These are phyloP conservation scores for Stachybotrys chlorohalonatus DNA, from an alignment of 2,329 filamentous ascomycete genomes.

Conservation along the genomic window DNA sequence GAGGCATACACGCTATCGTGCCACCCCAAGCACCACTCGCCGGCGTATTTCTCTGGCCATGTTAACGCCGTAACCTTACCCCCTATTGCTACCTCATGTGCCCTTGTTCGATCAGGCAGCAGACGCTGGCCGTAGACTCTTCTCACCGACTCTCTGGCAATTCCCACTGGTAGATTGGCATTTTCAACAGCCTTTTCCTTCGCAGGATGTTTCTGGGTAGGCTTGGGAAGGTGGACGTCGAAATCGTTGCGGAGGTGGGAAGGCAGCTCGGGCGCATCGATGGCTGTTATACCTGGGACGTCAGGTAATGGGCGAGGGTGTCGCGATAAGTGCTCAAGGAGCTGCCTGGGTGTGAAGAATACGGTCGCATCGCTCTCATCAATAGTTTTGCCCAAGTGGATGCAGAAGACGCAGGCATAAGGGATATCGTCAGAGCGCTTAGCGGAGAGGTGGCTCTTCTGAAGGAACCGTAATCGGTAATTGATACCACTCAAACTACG, in stretches of 20 bases:
- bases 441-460: constrained; percentile 44
- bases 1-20: constrained; percentile 43
- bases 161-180: constrained; percentile 31
- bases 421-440: constrained; percentile 41
- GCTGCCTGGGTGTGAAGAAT: constrained; percentile 42
- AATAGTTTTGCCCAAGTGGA: constrained; percentile 36
- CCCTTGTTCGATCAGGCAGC: constrained; percentile 33
- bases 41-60: constrained; percentile 41
- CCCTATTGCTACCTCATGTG: constrained; percentile 37
- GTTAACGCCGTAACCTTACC: constrained; percentile 40
- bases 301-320: constrained; percentile 44
- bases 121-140: constrained; percentile 36
- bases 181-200: constrained; percentile 30
- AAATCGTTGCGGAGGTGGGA: constrained; percentile 36
- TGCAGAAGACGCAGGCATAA: constrained; percentile 47
- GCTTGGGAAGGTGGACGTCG: constrained; percentile 39
- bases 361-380: constrained; percentile 48
- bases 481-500: constrained; percentile 34
- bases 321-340: constrained; percentile 43
- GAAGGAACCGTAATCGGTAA: constrained; percentile 45
- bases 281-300: constrained; percentile 37
- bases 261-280: constrained; percentile 34
- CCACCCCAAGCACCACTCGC: constrained; percentile 50
- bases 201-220: constrained; percentile 31
- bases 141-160: constrained; percentile 37